Evolutionary conservation across 805 yeast genomes (phyloP), one percentile per base, ranked within the genome.

Genomic region (Yamadazyma olivae): DNA sequence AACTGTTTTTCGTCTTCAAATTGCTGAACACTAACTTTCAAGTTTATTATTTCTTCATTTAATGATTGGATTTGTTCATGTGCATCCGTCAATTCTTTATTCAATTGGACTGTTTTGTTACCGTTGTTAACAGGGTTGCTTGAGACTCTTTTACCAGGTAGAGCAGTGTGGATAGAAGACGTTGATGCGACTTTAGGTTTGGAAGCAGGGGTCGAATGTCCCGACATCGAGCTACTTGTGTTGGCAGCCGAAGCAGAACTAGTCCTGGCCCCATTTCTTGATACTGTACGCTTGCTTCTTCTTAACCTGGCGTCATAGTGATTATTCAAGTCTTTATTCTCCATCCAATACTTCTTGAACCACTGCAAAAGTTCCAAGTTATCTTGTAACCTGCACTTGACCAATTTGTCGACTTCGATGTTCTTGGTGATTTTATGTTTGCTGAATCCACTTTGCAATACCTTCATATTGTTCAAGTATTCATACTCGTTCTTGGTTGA

Each of bases 321-420:
- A 5, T 19, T 36, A 23, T 75, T 70, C 37, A 81, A 81, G 38
- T 81, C 82, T 53, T 75, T 81, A 51, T 78, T 71, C 35, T 84
- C 91, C 43, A 71, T 70, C 97, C 98, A 91, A 51, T 70, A 81
- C 50, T 74, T 75, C 53, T 85, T 81, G 52, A 88, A 70, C 96
- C 96, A 93, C 63, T 93, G 99, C 45, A 90, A 65, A 51, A 93
- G 84, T 63, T 90, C 98, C 50, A 93, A 71, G 59, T 93, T 93
- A 54, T 91, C 98, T 58, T 93, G 99, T 48, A 93, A 76, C 51
- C 85, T 72, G 65, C 97, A 93, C 59, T 86, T 87, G 56, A 85
- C 77, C 41, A 93, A 70, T 44, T 74, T 72, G 40, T 87, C 95
- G 19, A 89, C 93, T 19, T 89, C 90, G 20, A 93, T 77, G 13